Percentiles rank a stretch among this genome's conserved stretches.
Conservation (phyloP, 2,329 filamentous ascomycete genomes). For the Ceratocystis variospora region DNA sequence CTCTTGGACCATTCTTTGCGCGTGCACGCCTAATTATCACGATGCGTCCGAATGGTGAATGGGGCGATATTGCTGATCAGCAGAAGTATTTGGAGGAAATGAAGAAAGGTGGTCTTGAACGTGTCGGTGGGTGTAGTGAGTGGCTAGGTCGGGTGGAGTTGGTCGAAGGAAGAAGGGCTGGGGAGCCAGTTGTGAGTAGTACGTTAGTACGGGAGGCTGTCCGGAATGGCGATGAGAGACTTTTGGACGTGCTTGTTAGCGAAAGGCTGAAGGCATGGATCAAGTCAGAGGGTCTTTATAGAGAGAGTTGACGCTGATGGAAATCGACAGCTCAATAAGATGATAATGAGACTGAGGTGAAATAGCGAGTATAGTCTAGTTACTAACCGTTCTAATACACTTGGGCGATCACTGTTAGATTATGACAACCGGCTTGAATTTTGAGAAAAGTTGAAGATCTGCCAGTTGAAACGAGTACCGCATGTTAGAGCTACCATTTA, state of each 20-base stretch:
- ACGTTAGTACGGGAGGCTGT: slow-evolving; percentile 42
- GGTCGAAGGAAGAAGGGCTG: slow-evolving; percentile 26
- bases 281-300: slow-evolving; percentile 41
- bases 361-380: too few relatives aligned
- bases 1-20: slow-evolving; percentile 50
- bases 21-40: slow-evolving; percentile 50
- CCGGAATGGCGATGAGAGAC: slow-evolving; percentile 30
- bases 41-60: slow-evolving; percentile 46
- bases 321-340: slow-evolving; percentile 23
- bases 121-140: slow-evolving; percentile 21
- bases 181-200: slow-evolving; percentile 34
- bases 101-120: slow-evolving; percentile 20
- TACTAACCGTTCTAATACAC: too few relatives aligned
- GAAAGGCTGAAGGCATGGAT: slow-evolving; percentile 45
- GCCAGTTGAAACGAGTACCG: not conserved
- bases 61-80: slow-evolving; percentile 36
- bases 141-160: slow-evolving; percentile 51
- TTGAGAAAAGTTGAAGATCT: too few relatives aligned
- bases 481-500: not conserved
- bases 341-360: not conserved
- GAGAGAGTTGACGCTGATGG: not conserved
- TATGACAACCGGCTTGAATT: too few relatives aligned
- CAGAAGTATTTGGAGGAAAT: slow-evolving; percentile 41
- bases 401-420: too few relatives aligned
- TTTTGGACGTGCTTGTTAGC: slow-evolving; percentile 42